These are phyloP conservation scores for Neurospora pannonica DNA, from an alignment of 495 filamentous ascomycete genomes.

Conservation along the genomic window DNA sequence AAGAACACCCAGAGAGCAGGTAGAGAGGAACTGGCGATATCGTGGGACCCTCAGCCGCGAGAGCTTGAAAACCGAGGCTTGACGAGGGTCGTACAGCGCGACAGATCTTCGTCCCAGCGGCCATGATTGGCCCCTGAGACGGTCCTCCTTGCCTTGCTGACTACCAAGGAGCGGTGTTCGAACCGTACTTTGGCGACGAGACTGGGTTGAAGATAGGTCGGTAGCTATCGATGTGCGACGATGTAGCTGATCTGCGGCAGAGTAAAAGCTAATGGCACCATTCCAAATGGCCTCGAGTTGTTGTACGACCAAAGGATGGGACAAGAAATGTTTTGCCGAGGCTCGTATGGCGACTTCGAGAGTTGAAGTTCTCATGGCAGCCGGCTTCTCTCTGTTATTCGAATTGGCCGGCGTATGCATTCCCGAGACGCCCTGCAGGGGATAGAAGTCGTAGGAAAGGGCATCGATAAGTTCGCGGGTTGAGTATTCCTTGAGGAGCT, in stretches of 20 bases:
- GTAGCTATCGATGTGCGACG: conserved; percentile 30
- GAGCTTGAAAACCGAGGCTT: conserved; percentile 84
- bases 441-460: conserved; percentile 88
- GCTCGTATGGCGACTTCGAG: conserved; percentile 87
- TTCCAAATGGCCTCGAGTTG: conserved; percentile 95
- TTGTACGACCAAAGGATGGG: conserved; percentile 82
- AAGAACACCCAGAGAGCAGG: conserved; percentile 69
- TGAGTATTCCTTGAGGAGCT: conserved; percentile 77
- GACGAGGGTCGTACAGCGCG: conserved; percentile 78
- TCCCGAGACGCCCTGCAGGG: conserved; percentile 60
- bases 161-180: conserved; percentile 35
- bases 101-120: conserved; percentile 58
- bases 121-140: conserved; percentile 15
- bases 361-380: conserved; percentile 70
- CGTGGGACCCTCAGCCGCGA: conserved; percentile 81
- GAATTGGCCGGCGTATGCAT: conserved; percentile 37
- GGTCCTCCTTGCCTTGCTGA: conserved; percentile 30
- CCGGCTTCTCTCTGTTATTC: conserved; percentile 27
- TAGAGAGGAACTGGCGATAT: conserved; percentile 82
- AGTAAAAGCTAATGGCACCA: conserved; percentile 86
- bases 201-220: conserved; percentile 8
- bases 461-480: conserved; percentile 85
- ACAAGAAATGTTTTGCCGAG: conserved; percentile 78
- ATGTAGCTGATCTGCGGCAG: conserved; percentile 72
- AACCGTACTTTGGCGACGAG: conserved; percentile 24